Percentiles rank a stretch among this genome's conserved stretches.
These are phyloP conservation scores for Fraxinus greggii DNA, from an alignment of 305 asterid genomes.

Conservation along the genomic window DNA sequence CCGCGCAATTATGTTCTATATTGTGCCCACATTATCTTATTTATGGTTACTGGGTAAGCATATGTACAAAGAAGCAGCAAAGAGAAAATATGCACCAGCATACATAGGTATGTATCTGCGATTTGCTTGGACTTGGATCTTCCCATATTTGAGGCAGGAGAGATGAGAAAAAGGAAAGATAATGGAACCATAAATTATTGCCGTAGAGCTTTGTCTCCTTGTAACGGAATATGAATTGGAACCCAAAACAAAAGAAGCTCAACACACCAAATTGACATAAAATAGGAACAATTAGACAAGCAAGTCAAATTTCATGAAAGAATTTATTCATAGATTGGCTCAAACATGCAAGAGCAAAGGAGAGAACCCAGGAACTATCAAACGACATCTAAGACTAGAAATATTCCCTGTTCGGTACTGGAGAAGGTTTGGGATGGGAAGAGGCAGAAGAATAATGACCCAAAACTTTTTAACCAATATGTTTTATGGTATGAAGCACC, in stretches of 20 bases:
- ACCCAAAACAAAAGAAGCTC: background rate
- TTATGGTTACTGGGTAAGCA: background rate
- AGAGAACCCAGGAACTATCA: background rate
- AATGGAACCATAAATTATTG: background rate
- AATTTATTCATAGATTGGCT: background rate
- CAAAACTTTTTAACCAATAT: background rate
- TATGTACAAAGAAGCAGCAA: background rate
- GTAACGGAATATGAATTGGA: background rate
- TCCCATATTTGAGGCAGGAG: background rate
- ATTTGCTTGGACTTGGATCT: background rate
- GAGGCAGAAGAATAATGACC: background rate
- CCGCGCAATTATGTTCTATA: background rate
- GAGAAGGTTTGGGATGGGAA: background rate
- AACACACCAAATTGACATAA: background rate
- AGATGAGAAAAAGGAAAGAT: background rate
- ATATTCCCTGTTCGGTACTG: background rate
- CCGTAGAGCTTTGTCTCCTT: background rate
- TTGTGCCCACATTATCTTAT: background rate
- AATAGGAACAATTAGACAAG: background rate
- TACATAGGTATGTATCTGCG: background rate
- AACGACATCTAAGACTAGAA: background rate
- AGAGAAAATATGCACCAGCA: background rate
- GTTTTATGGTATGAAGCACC: background rate
- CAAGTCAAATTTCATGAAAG: background rate
- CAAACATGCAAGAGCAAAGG: background rate